These are phyloP conservation scores for Eremochloa ophiuroides DNA, from an alignment of 176 grass and related monocot species.

Conservation along the genomic window DNA sequence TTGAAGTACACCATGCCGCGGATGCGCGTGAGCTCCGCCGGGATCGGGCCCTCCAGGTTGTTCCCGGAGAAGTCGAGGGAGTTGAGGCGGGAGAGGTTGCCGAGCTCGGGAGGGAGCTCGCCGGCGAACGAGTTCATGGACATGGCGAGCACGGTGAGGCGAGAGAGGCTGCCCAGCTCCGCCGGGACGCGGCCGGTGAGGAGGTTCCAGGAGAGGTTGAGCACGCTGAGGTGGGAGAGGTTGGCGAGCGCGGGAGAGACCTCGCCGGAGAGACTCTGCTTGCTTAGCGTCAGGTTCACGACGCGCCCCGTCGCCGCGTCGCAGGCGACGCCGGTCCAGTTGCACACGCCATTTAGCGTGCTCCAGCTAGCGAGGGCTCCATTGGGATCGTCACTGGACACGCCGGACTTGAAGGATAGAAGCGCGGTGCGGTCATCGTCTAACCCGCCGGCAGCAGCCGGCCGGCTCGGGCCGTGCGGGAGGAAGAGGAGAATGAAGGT, in stretches of 20 bases:
- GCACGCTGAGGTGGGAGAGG: constrained; percentile 65
- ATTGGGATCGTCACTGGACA: constrained; percentile 45
- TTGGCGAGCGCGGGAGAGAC: constrained; percentile 50
- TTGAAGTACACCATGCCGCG: constrained; percentile 54
- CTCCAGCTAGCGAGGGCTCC: constrained; percentile 44
- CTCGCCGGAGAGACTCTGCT: constrained; percentile 44
- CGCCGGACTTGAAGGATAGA: constrained; percentile 42
- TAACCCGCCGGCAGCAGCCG: neutral
- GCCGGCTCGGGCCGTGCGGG: neutral
- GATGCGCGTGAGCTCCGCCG: constrained; percentile 45
- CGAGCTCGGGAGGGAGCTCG: constrained; percentile 21
- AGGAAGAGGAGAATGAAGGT: neutral
- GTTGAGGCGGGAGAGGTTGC: constrained; percentile 36
- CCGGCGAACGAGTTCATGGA: constrained; percentile 26
- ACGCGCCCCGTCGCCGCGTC: constrained; percentile 32
- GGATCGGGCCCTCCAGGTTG: constrained; percentile 48
- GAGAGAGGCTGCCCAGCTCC: constrained; percentile 28
- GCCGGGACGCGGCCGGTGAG: constrained; percentile 34
- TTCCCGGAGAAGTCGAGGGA: constrained; percentile 71
- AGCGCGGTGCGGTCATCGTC: constrained; percentile 38
- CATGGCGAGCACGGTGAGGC: constrained; percentile 28
- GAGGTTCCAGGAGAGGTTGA: constrained; percentile 45
- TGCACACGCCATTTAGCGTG: constrained; percentile 36
- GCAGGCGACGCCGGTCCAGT: constrained; percentile 76
- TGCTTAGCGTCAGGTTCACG: constrained; percentile 39